Evolutionary conservation across 176 grass and related monocot genomes (phyloP).

Genomic region (Alopecurus myosuroides): DNA sequence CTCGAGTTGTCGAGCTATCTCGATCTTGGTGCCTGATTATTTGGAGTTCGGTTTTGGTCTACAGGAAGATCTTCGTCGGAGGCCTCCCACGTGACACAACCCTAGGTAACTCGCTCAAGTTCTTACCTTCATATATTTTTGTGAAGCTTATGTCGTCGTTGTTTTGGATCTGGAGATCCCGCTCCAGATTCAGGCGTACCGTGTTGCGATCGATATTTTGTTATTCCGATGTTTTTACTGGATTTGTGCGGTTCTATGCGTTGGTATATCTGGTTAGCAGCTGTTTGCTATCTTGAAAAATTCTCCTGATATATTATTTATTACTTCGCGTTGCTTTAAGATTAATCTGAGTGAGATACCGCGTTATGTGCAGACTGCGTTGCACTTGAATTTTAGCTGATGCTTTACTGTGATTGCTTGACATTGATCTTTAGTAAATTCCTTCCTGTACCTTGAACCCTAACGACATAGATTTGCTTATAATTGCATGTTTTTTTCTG

Average conservation of each 20-base stretch:
- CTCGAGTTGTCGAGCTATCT: not conserved
- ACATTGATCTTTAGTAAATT: not conserved
- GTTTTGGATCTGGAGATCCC: not conserved
- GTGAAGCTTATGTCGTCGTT: not conserved
- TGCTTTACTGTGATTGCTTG: not conserved
- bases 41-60: not conserved
- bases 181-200: not conserved
- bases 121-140: not conserved
- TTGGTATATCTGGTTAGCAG: not conserved
- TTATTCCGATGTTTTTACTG: not conserved
- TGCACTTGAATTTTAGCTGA: not conserved
- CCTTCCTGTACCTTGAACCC: too few species aligned
- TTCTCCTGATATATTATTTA: not conserved
- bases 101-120: conserved; percentile 35
- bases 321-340: not conserved
- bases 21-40: not conserved
- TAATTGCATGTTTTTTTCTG: not conserved
- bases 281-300: not conserved
- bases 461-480: not conserved
- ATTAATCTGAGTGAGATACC: not conserved
- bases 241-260: not conserved
- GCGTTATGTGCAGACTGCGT: not conserved
- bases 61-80: conserved; percentile 94
- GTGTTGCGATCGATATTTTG: not conserved
- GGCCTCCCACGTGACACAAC: conserved; percentile 72